Evolutionary conservation across 169 alveolate genomes (phyloP).

Genomic region (Babesia gibsoni): DNA sequence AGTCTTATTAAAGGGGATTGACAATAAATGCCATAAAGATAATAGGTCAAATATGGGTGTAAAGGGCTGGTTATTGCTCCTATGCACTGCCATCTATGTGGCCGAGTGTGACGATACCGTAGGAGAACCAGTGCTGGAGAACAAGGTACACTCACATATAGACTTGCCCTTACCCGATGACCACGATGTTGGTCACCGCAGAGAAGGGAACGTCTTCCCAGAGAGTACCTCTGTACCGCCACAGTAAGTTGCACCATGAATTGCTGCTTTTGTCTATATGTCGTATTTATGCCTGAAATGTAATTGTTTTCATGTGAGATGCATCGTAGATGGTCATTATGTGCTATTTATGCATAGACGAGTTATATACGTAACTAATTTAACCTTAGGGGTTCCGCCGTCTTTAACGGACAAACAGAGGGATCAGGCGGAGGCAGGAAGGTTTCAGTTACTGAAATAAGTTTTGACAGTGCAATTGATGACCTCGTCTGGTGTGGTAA

Average conservation of each 20-base stretch:
- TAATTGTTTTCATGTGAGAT: background rate
- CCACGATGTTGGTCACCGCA: background rate
- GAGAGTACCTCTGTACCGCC: background rate
- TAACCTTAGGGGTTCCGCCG: background rate
- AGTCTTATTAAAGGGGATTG: background rate
- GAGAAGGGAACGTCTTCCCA: background rate
- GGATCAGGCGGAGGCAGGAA: slow-evolving; percentile 69
- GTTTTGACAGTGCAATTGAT: slow-evolving; percentile 81
- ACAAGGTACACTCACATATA: slow-evolving; percentile 6
- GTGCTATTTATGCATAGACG: background rate
- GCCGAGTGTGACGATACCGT: slow-evolving; percentile 20
- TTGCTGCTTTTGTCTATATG: background rate
- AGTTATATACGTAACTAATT: background rate
- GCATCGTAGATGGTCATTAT: no score
- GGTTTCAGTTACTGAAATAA: slow-evolving; percentile 84
- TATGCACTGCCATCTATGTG: background rate
- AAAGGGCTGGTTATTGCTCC: background rate
- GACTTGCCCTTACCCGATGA: background rate
- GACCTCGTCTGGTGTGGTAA: slow-evolving; percentile 83
- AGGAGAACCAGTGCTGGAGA: slow-evolving; percentile 23
- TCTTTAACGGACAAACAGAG: background rate
- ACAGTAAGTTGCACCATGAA: slow-evolving; percentile 1
- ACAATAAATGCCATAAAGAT: background rate
- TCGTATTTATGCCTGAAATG: background rate
- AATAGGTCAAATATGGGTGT: background rate